Evolutionary conservation across 2,329 filamentous ascomycete species (phyloP).

Genomic region (Venturia aucupariae): DNA sequence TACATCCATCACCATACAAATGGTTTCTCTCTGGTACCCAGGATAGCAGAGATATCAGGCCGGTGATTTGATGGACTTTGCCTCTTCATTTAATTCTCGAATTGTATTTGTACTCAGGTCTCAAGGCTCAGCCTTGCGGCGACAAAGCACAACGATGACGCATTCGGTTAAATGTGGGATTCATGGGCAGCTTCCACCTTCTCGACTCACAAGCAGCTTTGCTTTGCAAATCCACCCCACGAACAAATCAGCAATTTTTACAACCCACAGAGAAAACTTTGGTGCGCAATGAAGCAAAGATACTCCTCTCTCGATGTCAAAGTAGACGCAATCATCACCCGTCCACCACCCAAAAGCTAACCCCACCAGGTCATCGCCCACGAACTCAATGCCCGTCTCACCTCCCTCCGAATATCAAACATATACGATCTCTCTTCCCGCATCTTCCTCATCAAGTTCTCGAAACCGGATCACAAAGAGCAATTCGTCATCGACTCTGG

Average conservation of each 20-base stretch:
- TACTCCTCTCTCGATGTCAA: constrained; percentile 74
- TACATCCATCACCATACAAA: too few species aligned
- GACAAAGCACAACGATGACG: neutral
- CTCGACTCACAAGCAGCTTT: too few species aligned
- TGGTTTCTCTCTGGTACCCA: too few species aligned
- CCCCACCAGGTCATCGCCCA: constrained; percentile 72
- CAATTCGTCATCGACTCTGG: constrained; percentile 90
- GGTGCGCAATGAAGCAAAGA: constrained; percentile 58
- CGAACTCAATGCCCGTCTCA: constrained; percentile 72
- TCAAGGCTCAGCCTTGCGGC: constrained; percentile 7
- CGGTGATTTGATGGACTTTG: too few species aligned
- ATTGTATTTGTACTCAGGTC: neutral
- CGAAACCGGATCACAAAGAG: constrained; percentile 79
- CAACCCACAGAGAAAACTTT: neutral
- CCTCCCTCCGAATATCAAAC: constrained; percentile 75
- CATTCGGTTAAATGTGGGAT: neutral
- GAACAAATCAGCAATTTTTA: neutral
- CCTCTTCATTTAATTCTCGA: neutral
- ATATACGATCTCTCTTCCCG: constrained; percentile 89
- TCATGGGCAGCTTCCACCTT: neutral
- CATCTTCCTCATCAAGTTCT: constrained; percentile 91
- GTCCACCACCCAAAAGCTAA: neutral
- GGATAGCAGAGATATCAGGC: too few species aligned
- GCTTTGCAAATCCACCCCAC: neutral
- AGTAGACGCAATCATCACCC: constrained; percentile 29